These are phyloP conservation scores for Amanita rimosa DNA, from an alignment of 768 basidiomycete genomes.

Conservation along the genomic window DNA sequence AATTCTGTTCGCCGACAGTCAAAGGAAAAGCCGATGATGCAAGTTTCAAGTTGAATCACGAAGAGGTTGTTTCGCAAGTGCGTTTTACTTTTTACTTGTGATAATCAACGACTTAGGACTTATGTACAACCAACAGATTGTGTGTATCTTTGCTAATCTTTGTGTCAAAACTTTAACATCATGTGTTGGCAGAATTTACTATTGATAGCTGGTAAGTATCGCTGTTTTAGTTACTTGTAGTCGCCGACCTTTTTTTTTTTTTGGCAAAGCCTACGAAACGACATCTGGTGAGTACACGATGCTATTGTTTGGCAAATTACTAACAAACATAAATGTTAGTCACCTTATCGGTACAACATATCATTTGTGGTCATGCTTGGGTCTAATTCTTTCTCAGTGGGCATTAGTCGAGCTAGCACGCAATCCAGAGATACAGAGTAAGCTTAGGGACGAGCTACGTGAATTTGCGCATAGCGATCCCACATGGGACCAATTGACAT, in stretches of 20 bases:
- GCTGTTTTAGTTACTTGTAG: neutral
- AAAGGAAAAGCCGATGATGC: constrained; percentile 21
- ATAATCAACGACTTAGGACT: neutral
- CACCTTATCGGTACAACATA: neutral
- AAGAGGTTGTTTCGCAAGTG: constrained; percentile 26
- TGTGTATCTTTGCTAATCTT: neutral
- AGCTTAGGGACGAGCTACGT: constrained; percentile 11
- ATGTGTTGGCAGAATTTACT: constrained; percentile 19
- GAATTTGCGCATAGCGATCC: constrained; percentile 16
- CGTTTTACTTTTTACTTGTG: neutral
- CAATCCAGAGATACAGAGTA: constrained; percentile 10
- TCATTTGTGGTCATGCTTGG: too few species aligned
- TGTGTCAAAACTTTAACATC: neutral
- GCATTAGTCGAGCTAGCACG: constrained; percentile 14
- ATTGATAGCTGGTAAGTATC: constrained; percentile 21
- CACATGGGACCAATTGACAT: constrained; percentile 30
- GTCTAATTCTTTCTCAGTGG: constrained; percentile 10
- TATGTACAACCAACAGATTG: constrained; percentile 5
- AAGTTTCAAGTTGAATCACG: constrained; percentile 22
- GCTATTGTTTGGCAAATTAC: neutral
- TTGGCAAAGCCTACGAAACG: constrained; percentile 39
- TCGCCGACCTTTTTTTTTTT: constrained; percentile 1
- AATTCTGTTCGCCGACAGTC: constrained; percentile 12
- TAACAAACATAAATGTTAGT: neutral
- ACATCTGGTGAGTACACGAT: constrained; percentile 31